Evolutionary conservation across 2,329 filamentous ascomycete species (phyloP).

Genomic region (Coniochaeta prunicola): DNA sequence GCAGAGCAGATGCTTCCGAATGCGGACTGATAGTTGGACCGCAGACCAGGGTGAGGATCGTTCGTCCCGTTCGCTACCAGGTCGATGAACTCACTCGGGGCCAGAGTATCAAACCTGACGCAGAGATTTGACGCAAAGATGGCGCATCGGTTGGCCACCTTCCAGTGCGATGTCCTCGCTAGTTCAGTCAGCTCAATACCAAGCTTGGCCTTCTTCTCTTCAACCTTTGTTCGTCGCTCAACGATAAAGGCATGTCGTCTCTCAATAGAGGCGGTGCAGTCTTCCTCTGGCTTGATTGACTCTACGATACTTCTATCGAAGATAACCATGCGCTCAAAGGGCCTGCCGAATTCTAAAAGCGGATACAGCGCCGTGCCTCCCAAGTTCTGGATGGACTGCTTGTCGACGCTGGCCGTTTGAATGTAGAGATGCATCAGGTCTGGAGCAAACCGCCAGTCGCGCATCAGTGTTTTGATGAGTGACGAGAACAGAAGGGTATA

Average conservation of each 20-base stretch:
- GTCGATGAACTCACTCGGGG: constrained; percentile 73
- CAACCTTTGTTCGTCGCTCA: constrained; percentile 68
- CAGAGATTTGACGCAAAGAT: constrained; percentile 88
- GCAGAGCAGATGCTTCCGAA: constrained; percentile 73
- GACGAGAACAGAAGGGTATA: constrained; percentile 88
- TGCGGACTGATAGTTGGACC: constrained; percentile 73
- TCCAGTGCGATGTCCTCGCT: constrained; percentile 84
- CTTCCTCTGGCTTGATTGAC: constrained; percentile 60
- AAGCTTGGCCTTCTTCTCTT: constrained; percentile 73
- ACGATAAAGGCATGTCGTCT: constrained; percentile 68
- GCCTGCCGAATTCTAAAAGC: constrained; percentile 85
- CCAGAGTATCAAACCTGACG: constrained; percentile 83
- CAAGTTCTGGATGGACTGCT: constrained; percentile 87
- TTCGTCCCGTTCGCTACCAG: constrained; percentile 77
- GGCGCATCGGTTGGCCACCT: constrained; percentile 82
- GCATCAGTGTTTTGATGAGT: constrained; percentile 76
- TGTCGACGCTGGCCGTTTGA: constrained; percentile 81
- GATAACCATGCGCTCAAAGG: constrained; percentile 79
- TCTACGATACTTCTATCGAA: constrained; percentile 65
- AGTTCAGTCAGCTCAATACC: constrained; percentile 74
- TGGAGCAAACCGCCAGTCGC: constrained; percentile 93
- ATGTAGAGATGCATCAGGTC: constrained; percentile 87
- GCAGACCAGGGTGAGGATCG: constrained; percentile 81
- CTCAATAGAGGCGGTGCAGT: constrained; percentile 54
- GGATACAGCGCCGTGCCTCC: constrained; percentile 75